Evolutionary conservation across 1,139 yeast genomes (phyloP), one percentile per base, ranked within the genome.

Genomic region (Pichia sp.): DNA sequence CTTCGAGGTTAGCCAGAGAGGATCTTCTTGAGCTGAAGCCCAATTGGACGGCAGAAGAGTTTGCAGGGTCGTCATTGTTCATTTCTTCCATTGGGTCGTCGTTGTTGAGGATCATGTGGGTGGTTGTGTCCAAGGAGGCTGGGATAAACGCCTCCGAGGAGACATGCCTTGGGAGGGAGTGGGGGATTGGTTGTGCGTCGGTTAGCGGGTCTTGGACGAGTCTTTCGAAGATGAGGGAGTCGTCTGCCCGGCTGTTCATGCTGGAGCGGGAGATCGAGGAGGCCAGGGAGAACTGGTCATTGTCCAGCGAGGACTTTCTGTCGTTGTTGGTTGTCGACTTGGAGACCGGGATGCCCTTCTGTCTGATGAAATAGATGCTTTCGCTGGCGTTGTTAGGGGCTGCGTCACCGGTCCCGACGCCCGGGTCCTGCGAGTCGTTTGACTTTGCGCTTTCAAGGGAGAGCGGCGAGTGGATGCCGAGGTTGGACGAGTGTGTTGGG

Each of bases 41-140:
- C 75, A 87, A 81, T 60, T 87, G 93, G 4, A 55, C 40, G 15
- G 40, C 40, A 52, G 15, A 59, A 57, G 13, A 32, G 41, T 8
- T 46, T 44, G 26, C 51, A 6, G 15, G 40, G 15, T 36, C 40
- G 15, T 36, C 40, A 2, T 36, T 13, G 40, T 15, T 13, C 15
- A 36, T 5, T 13, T 36, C 40, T 4, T 36, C 40, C 6, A 36
- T 36, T 13, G 40, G 7, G 15, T 36, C 40, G 40, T 34, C 30
- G 29, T 34, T 46, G 40, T 46, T 36, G 15, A 34, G 5, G 15
- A 59, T 52, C 45, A 87, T 75, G 41, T 85, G 77, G 49, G 82
- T 77, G 3, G 93, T 81, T 30, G 92, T 79, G 65, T 88, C 96
- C 65, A 90, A 75, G 8, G 90, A 90, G 2, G 96, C 90, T 1